Evolutionary conservation across 139 green algal species (phyloP).

Genomic region (Tetradesmus lagerheimii): DNA sequence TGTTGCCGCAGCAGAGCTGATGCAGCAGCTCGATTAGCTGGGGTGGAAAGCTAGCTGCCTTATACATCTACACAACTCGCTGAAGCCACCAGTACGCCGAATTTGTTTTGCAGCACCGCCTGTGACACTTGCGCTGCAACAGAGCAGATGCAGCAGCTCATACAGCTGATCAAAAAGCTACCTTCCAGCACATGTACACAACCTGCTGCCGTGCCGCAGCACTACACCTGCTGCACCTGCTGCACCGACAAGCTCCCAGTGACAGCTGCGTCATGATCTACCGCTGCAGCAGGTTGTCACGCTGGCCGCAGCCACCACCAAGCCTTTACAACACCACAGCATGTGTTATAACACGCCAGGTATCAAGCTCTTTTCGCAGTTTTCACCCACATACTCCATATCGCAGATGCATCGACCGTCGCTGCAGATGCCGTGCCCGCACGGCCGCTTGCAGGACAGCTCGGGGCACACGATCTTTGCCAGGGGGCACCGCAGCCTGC

Average conservation of each 20-base stretch:
- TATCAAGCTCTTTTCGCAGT: not conserved
- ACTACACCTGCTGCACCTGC: not conserved
- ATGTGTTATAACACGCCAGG: not conserved
- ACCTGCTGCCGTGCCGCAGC: not conserved
- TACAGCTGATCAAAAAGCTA: too few relatives aligned
- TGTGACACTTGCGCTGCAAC: too few relatives aligned
- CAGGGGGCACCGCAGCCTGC: conserved; percentile 32
- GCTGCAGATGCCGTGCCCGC: not conserved
- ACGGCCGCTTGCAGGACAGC: conserved; percentile 12
- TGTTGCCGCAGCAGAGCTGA: too few relatives aligned
- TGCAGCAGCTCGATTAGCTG: too few relatives aligned
- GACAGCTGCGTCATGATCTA: too few relatives aligned
- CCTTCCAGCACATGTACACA: not conserved
- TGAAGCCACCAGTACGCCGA: too few relatives aligned
- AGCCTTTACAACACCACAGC: not conserved
- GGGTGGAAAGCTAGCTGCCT: too few relatives aligned
- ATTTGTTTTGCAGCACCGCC: too few relatives aligned
- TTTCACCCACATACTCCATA: conserved; percentile 25
- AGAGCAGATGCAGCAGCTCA: too few relatives aligned
- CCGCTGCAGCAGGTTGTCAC: not conserved
- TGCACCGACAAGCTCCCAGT: not conserved
- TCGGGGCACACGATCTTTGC: not conserved
- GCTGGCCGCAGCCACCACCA: not conserved
- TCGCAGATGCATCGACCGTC: conserved; percentile 30
- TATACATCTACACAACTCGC: too few relatives aligned